phyloP scores from a whole-genome alignment of 768 basidiomycete species.

The Rhodotorula sphaerocarpa region DNA sequence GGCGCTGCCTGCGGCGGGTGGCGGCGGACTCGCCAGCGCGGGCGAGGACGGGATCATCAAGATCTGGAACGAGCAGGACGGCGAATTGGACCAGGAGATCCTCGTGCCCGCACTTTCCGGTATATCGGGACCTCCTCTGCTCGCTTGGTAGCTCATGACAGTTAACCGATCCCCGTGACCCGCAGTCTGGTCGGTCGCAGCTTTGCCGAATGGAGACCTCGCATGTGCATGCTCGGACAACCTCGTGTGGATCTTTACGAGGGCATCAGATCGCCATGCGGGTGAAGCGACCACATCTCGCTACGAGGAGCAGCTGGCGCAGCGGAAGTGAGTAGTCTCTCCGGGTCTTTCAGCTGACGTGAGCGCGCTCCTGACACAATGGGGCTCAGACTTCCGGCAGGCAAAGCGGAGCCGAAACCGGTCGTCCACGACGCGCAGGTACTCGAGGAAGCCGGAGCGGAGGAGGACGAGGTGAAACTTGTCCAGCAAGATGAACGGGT shows the following conservation, averaged over 20 bases:
- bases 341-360: too few relatives aligned
- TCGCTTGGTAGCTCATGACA: not conserved
- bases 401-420: too few relatives aligned
- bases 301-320: conserved; percentile 46
- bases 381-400: too few relatives aligned
- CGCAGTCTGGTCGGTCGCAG: conserved; percentile 77
- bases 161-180: not conserved
- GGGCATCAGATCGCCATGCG: conserved; percentile 63
- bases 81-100: conserved; percentile 76
- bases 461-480: conserved; percentile 87
- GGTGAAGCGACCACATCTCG: conserved; percentile 54
- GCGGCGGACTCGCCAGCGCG: conserved; percentile 70
- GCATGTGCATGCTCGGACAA: conserved; percentile 84
- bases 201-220: conserved; percentile 73
- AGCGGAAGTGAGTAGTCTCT: not conserved
- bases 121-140: not conserved
- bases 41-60: conserved; percentile 90
- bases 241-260: conserved; percentile 73
- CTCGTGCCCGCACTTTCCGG: conserved; percentile 81
- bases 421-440: conserved; percentile 55
- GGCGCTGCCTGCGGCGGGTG: conserved; percentile 49
- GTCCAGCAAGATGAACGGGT: conserved; percentile 62
- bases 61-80: conserved; percentile 71
- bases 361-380: too few relatives aligned
- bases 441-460: conserved; percentile 55